Base-by-base conservation (phyloP, 2,329 filamentous ascomycete genomes). In the Xylaria sp. region DNA sequence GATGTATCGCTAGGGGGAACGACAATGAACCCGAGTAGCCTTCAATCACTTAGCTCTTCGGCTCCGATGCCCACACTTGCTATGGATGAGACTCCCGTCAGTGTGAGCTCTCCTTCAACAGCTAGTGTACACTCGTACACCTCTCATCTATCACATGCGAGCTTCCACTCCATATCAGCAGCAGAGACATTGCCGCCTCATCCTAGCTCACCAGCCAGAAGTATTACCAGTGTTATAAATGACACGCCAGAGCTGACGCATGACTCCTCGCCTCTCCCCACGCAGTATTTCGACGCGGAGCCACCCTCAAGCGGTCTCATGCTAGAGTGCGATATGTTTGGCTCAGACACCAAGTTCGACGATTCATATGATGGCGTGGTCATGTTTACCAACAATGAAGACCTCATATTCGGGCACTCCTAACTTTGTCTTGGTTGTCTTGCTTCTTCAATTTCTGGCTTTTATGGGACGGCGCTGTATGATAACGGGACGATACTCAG, bases 231-330 rank as follows among this genome's bases (percentile, higher is more conserved):
- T 78, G 83, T 85, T 66, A 87, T 84, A 78, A 87, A 86, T 78
- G 88, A 88, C 3, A 87, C 87, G 4, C 88, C 88, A 0, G 87
- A 87, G 69, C 84, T 90, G 37, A 89, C 88, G n/a, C 84, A 87
- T 69, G 88, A 87, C 25, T 87, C 87, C 15, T 89, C 88, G 28
- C 87, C 88, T 1, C 3, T 85, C 85, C 34, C 80, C 83, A 6
- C 77, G n/a, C 82, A 80, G 54, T 86, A 83, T 77, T 87, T 86
- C 73, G 82, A 86, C 51, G 76, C 82, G 66, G 83, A 86, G 51
- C 78, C 82, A 50, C 81, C 80, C 75, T 77, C 78, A n/a, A 78
- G 76, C 69, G 84, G 86, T 59, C 78, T 86, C 74, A 78, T 84
- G 39, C 76, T 84, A 65, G 81, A 83, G 73, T 87, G 76, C 48